Base-by-base conservation (phyloP, 495 filamentous ascomycete species). In the Aspergillus wentii region DNA sequence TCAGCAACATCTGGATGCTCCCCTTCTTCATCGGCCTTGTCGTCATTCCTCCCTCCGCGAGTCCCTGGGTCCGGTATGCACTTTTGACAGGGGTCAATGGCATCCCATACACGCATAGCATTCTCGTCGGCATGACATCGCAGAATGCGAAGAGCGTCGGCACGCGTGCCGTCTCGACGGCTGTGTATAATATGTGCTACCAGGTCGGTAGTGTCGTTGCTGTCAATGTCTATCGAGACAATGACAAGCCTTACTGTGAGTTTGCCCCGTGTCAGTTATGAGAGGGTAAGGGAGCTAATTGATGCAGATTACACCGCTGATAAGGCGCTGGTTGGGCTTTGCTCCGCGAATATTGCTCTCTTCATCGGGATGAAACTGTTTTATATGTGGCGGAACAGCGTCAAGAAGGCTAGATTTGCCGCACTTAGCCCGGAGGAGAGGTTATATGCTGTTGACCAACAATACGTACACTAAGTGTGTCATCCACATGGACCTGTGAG, bases 51-150 rank as follows among this genome's bases (percentile, higher is more conserved):
- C 48, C 42, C 8, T 39, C 34, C 15, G 38, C 55, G 10, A 52
- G 39, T 13, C 53, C 57, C 1, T 76, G 72, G 72, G 45, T 57
- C 10, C 55, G 61, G 16, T 75, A 68, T 37, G 57, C 58, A 0
- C 26, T 74, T 2, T 30, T 70, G 1, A 72, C 64, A 3, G 60
- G 57, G 0, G 33, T 75, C 4, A 40, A 66, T 5, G 61, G 61
- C 20, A 68, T 69, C 30, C 71, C 72, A 2, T 74, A 74, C 38
- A 65, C 60, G 46, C 72, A 74, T 37, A 67, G 74, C 0, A 76
- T 81, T 21, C 67, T 78, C 33, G 76, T 79, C 0, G 75, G 61
- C 5, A 72, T 71, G 69, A 72, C 70, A 15, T 67, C 67, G 0
- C 56, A 64, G 26, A 76, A 79, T 42, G 64, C 70, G 11, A 74